These are phyloP conservation scores for Casaregolazyma lundiana DNA, from an alignment of 1,139 yeast species.

Conservation along the genomic window DNA sequence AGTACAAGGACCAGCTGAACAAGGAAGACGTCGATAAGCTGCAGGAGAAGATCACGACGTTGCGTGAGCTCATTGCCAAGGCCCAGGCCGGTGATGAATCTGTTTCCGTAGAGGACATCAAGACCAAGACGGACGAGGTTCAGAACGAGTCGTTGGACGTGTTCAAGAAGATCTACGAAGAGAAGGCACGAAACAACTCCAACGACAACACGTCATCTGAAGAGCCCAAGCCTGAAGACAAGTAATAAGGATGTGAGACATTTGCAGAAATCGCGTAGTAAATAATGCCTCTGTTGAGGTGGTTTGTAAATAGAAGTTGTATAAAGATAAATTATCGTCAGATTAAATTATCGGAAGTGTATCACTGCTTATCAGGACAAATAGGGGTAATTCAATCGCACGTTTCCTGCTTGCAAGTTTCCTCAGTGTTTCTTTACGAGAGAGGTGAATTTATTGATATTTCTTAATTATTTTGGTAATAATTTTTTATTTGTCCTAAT, in stretches of 20 bases:
- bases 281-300: neutral
- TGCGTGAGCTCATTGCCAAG: conserved; percentile 89
- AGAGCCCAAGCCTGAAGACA: conserved; percentile 24
- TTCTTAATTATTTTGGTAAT: too few species aligned
- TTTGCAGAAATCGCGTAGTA: neutral
- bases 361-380: too few species aligned
- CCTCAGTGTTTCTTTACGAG: too few species aligned
- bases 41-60: conserved; percentile 65
- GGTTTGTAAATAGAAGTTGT: conserved; percentile 4
- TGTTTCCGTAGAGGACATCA: conserved; percentile 77
- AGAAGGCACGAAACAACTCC: conserved; percentile 37
- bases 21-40: conserved; percentile 84
- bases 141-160: conserved; percentile 89
- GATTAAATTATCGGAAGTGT: too few species aligned
- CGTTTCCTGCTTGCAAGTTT: too few species aligned
- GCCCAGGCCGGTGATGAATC: conserved; percentile 91
- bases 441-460: too few species aligned
- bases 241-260: conserved; percentile 11
- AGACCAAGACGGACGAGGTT: conserved; percentile 90
- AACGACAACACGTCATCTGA: conserved; percentile 19
- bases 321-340: too few species aligned
- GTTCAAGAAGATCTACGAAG: conserved; percentile 95
- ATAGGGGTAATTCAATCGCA: too few species aligned
- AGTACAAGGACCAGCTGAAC: conserved; percentile 90
- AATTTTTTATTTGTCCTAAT: too few species aligned